Conservation (phyloP, 345 rosid species). For the Euphorbia lathyris region DNA sequence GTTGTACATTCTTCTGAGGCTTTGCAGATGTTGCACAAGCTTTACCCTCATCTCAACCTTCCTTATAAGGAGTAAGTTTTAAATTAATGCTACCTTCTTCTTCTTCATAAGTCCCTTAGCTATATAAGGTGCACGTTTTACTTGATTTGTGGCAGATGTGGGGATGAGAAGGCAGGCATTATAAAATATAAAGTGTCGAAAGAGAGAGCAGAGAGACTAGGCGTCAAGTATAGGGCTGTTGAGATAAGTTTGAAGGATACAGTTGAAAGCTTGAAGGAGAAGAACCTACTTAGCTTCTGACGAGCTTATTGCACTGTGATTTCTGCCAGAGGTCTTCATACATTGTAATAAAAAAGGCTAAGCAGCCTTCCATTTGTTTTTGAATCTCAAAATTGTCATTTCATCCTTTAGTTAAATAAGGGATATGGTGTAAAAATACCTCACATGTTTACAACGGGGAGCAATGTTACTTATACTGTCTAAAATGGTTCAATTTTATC, state of each 20-base stretch:
- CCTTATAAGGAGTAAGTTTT: background rate
- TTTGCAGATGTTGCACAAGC: conserved; percentile 1
- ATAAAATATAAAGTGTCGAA: conserved; percentile 7
- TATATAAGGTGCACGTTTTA: background rate
- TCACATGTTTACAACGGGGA: no score
- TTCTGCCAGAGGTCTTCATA: background rate
- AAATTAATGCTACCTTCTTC: background rate
- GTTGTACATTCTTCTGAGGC: conserved; percentile 7
- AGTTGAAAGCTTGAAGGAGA: conserved; percentile 29
- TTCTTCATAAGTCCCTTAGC: no score
- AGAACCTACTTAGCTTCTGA: conserved; percentile 16
- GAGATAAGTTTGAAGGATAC: conserved; percentile 26
- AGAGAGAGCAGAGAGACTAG: conserved; percentile 20
- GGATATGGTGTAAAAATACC: no score
- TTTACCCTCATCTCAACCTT: conserved; percentile 2
- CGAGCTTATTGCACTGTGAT: background rate
- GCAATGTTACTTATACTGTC: no score
- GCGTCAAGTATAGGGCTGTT: conserved; percentile 26
- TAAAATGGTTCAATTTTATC: no score
- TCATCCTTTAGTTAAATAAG: no score
- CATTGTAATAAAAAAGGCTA: no score
- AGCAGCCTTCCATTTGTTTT: background rate
- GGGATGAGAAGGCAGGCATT: conserved; percentile 1
- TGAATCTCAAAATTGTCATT: no score
- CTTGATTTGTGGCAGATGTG: conserved; percentile 7